Evolutionary conservation across 805 yeast genomes (phyloP).

Genomic region (Zygotorulaspora danielsina): DNA sequence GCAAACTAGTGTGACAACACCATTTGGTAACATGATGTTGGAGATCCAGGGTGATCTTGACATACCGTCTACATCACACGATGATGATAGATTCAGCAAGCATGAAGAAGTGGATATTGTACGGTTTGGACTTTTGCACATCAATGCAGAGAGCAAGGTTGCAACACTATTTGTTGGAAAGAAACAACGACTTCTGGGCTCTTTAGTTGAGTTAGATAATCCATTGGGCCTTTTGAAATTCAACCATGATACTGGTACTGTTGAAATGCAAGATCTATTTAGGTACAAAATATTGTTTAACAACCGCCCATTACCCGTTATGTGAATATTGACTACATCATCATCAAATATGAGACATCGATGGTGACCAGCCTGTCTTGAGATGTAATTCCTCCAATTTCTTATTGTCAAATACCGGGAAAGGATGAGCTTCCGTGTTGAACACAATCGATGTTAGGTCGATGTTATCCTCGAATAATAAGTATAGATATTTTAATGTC

Average conservation of each 20-base stretch:
- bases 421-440: conserved; percentile 92
- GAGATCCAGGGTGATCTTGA: conserved; percentile 75
- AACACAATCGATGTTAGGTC: conserved; percentile 70
- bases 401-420: conserved; percentile 54
- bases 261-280: conserved; percentile 57
- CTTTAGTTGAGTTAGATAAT: conserved; percentile 51
- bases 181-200: conserved; percentile 66
- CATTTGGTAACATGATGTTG: conserved; percentile 53
- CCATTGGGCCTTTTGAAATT: conserved; percentile 63
- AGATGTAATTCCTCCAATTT: conserved; percentile 17
- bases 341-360: not conserved
- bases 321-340: conserved; percentile 40
- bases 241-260: conserved; percentile 28
- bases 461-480: conserved; percentile 69
- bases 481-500: conserved; percentile 79
- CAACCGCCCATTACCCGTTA: conserved; percentile 71
- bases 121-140: conserved; percentile 26
- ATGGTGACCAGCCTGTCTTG: conserved; percentile 30
- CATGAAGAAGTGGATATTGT: conserved; percentile 20
- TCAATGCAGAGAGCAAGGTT: conserved; percentile 29
- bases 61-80: conserved; percentile 36
- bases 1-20: conserved; percentile 35
- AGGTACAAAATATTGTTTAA: conserved; percentile 56
- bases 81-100: conserved; percentile 30
- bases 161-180: conserved; percentile 63